Conservation (phyloP, 108 stramenopile genomes). For the Discostella pseudostelligera region DNA sequence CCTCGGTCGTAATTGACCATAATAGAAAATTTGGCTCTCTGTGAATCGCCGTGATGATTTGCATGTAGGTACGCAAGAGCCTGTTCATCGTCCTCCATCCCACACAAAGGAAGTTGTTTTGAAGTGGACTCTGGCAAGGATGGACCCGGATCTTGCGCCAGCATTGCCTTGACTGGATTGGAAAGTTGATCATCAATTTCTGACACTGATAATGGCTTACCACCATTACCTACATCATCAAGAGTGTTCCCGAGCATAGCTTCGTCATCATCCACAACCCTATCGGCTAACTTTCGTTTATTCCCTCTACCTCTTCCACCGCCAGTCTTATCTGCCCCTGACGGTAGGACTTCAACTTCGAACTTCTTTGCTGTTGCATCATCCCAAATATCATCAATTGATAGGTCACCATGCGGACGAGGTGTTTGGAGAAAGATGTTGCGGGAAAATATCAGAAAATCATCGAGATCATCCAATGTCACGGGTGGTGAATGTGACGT, state of each 20-base stretch:
- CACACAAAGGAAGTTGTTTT: constrained; percentile 30
- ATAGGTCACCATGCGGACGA: constrained; percentile 28
- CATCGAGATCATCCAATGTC: constrained; percentile 24
- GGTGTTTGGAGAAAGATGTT: constrained; percentile 47
- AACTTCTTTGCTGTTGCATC: constrained; percentile 28
- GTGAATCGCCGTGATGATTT: constrained; percentile 28
- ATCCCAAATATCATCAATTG: constrained; percentile 44
- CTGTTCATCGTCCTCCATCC: constrained; percentile 44
- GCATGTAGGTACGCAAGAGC: constrained; percentile 36
- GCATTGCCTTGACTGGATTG: not conserved
- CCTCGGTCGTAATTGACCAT: constrained; percentile 43
- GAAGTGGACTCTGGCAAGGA: too few species aligned
- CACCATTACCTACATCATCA: constrained; percentile 2
- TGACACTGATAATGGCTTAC: constrained; percentile 1
- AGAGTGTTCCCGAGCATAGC: not conserved
- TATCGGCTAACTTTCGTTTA: constrained; percentile 30
- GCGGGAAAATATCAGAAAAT: constrained; percentile 31
- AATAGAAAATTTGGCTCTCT: constrained; percentile 37
- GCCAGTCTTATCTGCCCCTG: constrained; percentile 1
- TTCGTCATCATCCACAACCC: constrained; percentile 9
- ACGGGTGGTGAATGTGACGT: not conserved
- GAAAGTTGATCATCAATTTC: not conserved
- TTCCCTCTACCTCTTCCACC: constrained; percentile 11
- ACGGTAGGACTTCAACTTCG: constrained; percentile 3
- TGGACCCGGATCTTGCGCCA: constrained; percentile 1